phyloP scores from a whole-genome alignment of 169 alveolate species.

The Eimeria mitis region DNA sequence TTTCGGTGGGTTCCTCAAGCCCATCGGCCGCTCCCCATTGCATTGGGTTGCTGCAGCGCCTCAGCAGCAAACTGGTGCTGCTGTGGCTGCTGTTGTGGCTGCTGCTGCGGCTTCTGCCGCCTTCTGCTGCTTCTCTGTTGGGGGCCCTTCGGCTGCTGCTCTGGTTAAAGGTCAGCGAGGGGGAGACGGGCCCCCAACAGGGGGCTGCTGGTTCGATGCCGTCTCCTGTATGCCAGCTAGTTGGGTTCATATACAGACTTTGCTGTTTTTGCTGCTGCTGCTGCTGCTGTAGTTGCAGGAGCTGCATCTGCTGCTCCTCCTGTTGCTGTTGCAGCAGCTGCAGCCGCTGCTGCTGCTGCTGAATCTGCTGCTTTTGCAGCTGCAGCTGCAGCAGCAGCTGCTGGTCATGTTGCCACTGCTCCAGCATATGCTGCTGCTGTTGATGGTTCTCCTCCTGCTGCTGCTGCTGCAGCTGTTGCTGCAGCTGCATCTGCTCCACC shows the following conservation, averaged over 20 bases:
- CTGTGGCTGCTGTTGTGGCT: conserved; percentile 29
- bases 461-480: conserved; percentile 21
- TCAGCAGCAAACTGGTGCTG: conserved; percentile 23
- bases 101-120: conserved; percentile 4
- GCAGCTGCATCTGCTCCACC: neutral
- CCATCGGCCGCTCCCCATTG: neutral
- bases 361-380: neutral
- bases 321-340: conserved; percentile 4
- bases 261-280: conserved; percentile 31
- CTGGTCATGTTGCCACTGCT: neutral
- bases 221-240: neutral
- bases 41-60: conserved; percentile 6
- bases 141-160: neutral
- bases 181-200: neutral
- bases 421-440: neutral
- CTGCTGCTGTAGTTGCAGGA: neutral
- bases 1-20: neutral
- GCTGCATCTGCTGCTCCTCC: neutral
- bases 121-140: neutral
- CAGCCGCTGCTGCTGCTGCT: conserved; percentile 4
- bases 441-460: neutral
- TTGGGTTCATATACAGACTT: neutral
- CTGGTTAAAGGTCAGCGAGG: neutral
- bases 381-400: conserved; percentile 10
- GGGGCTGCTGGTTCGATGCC: neutral